Evolutionary conservation across 345 rosid genomes (phyloP).

Genomic region (Corchorus olitorius): DNA sequence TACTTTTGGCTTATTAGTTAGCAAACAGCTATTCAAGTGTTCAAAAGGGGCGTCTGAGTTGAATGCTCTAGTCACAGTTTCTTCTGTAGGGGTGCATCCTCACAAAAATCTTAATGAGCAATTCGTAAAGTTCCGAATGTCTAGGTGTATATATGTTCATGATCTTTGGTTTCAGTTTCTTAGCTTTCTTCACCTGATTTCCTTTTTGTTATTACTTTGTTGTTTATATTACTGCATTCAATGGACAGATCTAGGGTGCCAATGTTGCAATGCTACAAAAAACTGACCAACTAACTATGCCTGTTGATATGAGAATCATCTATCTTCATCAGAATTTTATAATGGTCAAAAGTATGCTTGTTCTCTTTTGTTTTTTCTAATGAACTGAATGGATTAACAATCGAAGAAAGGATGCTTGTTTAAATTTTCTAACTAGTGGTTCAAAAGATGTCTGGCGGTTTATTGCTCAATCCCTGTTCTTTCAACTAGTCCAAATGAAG

Average conservation of each 20-base stretch:
- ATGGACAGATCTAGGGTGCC: constrained; percentile 1
- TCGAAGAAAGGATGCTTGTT: neutral
- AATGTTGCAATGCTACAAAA: neutral
- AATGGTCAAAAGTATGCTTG: neutral
- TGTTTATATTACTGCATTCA: neutral
- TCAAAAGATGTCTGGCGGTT: neutral
- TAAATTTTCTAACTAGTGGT: neutral
- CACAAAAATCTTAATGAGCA: neutral
- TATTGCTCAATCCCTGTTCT: neutral
- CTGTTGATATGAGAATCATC: no score
- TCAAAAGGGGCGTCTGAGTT: neutral
- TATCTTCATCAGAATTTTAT: no score
- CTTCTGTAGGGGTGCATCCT: no score
- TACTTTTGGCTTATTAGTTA: neutral
- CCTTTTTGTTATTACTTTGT: neutral
- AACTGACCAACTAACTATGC: neutral
- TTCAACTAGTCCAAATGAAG: neutral
- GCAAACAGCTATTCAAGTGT: neutral
- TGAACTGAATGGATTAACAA: neutral
- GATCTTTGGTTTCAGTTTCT: neutral
- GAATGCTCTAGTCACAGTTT: neutral
- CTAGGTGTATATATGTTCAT: neutral
- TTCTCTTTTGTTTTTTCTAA: no score
- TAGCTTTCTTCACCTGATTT: neutral
- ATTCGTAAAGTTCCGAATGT: neutral